phyloP scores from a whole-genome alignment of 78 protist species.

The Protostelium mycophagum region DNA sequence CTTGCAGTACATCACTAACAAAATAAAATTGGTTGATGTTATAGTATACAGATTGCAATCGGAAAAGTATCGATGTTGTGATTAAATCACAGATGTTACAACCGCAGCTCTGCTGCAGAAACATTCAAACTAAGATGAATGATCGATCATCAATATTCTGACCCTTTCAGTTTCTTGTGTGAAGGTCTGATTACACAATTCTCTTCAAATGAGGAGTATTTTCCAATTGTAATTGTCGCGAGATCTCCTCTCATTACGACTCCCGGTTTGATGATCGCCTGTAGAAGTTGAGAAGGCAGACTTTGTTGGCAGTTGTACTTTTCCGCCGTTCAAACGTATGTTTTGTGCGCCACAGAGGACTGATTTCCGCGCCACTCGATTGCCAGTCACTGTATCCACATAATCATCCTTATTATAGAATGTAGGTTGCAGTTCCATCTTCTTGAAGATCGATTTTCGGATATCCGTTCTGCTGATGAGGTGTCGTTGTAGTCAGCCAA shows the following conservation, averaged over 20 bases:
- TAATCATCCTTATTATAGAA: not conserved
- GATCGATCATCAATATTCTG: too few species aligned
- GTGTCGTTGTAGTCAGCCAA: too few species aligned
- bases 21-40: too few species aligned
- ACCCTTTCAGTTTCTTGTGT: not conserved
- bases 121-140: too few species aligned
- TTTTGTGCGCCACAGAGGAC: constrained; percentile 3
- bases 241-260: not conserved
- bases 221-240: not conserved
- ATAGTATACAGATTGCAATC: too few species aligned
- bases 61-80: too few species aligned
- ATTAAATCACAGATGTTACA: too few species aligned
- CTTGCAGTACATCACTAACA: too few species aligned
- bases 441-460: too few species aligned
- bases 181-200: not conserved
- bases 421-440: not conserved
- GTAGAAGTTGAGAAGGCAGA: not conserved
- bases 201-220: not conserved
- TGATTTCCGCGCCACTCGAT: not conserved
- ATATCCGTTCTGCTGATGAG: too few species aligned
- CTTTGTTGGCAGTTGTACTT: not conserved
- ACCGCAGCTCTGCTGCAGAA: too few species aligned
- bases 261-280: not conserved
- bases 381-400: not conserved
- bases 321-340: not conserved